These are phyloP conservation scores for Arctostaphylos glauca DNA, from an alignment of 148 eudicot species.

Conservation along the genomic window DNA sequence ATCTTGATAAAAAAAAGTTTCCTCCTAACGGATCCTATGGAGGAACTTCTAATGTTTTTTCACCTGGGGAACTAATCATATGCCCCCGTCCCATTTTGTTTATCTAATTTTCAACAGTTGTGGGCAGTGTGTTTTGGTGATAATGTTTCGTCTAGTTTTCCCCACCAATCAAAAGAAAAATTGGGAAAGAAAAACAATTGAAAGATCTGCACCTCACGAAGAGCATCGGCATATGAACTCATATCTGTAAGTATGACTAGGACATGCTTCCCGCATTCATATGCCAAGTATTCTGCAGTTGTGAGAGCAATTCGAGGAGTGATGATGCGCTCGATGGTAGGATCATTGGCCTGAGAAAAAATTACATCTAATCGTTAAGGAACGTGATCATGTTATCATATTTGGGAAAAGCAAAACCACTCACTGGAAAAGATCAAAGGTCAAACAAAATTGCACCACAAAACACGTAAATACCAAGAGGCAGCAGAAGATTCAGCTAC, in stretches of 20 bases:
- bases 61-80: not conserved
- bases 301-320: slow-evolving; percentile 99
- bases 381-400: not conserved
- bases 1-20: not conserved
- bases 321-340: slow-evolving; percentile 97
- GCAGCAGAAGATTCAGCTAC: not conserved
- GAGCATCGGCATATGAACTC: slow-evolving; percentile 99
- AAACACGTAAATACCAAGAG: not conserved
- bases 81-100: not conserved
- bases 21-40: not conserved
- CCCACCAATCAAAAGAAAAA: not conserved
- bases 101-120: too few species aligned
- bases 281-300: slow-evolving; percentile 95
- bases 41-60: too few species aligned
- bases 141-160: not conserved
- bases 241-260: slow-evolving; percentile 97
- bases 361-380: slow-evolving; percentile 10
- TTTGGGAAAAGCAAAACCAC: not conserved
- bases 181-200: too few species aligned
- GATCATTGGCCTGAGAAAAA: slow-evolving; percentile 83
- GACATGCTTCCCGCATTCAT: slow-evolving; percentile 99
- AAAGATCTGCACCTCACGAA: slow-evolving; percentile 74
- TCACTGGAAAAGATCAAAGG: not conserved
- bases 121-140: not conserved
- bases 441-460: not conserved